These are phyloP conservation scores for Pyrenochaeta sp. DNA, from an alignment of 2,329 filamentous ascomycete species.

Conservation along the genomic window DNA sequence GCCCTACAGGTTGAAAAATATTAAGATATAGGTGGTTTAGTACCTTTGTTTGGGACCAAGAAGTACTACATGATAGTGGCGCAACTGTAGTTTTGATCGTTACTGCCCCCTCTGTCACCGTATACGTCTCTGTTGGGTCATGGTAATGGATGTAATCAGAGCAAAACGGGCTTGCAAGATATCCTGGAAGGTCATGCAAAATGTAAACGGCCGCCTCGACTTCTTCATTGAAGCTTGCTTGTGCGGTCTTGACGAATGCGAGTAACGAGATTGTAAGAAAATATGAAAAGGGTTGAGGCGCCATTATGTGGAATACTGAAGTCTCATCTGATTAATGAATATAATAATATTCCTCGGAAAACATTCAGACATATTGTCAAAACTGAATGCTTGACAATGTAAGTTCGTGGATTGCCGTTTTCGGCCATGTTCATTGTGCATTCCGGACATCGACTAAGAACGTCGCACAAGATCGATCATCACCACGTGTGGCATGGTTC, in stretches of 20 bases:
- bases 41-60: background rate
- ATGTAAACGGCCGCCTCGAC: background rate
- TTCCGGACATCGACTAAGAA: background rate
- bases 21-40: too few species aligned
- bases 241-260: background rate
- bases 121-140: background rate
- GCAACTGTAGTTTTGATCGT: constrained; percentile 3
- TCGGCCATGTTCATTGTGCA: background rate
- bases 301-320: background rate
- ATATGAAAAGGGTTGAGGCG: background rate
- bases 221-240: background rate
- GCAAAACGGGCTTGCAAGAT: constrained; percentile 5
- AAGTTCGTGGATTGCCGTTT: constrained; percentile 11
- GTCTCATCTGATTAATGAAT: background rate
- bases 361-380: background rate
- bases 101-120: background rate
- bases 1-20: too few species aligned
- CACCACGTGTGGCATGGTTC: background rate
- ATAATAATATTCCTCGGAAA: background rate
- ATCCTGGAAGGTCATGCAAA: background rate
- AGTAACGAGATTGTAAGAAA: background rate
- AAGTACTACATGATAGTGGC: background rate
- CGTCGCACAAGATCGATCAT: background rate
- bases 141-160: background rate
- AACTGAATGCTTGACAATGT: background rate